These are phyloP conservation scores for Solanum clarkiae DNA, from an alignment of 257 asterid species.

Conservation along the genomic window DNA sequence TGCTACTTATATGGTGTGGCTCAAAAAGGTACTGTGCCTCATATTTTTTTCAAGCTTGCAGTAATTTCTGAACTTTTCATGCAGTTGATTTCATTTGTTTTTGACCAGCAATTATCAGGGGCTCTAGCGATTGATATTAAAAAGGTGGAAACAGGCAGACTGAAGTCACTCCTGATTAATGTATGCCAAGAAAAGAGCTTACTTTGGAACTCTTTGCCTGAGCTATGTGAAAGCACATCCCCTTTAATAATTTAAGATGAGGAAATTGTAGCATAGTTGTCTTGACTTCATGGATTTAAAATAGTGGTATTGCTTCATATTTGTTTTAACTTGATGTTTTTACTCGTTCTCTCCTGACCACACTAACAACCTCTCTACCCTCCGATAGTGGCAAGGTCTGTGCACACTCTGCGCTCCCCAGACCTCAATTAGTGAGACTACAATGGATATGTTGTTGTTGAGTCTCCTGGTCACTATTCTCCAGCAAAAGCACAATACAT, in stretches of 20 bases:
- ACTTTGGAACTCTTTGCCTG: conserved; percentile 41
- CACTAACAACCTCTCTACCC: not conserved
- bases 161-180: conserved; percentile 24
- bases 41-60: not conserved
- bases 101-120: conserved; percentile 44
- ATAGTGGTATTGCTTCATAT: not conserved
- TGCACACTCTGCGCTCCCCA: too few species aligned
- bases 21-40: conserved; percentile 41
- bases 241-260: not conserved
- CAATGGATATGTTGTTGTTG: too few species aligned
- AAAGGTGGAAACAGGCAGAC: conserved; percentile 18
- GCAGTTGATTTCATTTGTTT: not conserved
- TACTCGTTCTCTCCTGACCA: not conserved
- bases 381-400: too few species aligned
- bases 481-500: not conserved
- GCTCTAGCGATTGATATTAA: conserved; percentile 30
- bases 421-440: too few species aligned
- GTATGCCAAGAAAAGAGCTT: conserved; percentile 32
- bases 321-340: not conserved
- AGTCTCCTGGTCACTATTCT: not conserved
- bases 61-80: not conserved
- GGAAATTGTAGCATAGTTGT: not conserved
- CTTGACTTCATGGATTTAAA: not conserved
- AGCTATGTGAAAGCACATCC: not conserved
- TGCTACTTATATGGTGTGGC: conserved; percentile 75